These are phyloP conservation scores for Anastatica hierochuntica DNA, from an alignment of 345 rosid species.

Conservation along the genomic window DNA sequence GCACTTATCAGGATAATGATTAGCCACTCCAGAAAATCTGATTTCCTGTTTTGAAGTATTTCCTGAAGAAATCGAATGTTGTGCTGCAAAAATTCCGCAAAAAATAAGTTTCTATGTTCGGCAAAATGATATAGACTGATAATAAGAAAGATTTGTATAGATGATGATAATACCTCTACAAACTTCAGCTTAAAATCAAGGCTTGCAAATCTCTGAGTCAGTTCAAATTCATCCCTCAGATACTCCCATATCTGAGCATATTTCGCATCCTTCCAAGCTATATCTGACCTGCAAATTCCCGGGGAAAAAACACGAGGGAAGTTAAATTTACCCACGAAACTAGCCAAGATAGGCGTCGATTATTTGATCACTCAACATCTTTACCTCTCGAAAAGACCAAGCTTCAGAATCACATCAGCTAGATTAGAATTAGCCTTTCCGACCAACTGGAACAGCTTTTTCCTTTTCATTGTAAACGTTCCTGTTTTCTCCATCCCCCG, in stretches of 20 bases:
- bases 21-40: conserved; percentile 93
- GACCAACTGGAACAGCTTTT: conserved; percentile 89
- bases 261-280: conserved; percentile 97
- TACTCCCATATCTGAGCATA: conserved; percentile 89
- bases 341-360: too few relatives aligned
- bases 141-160: conserved; percentile 1
- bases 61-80: conserved; percentile 89
- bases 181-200: conserved; percentile 89
- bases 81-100: conserved; percentile 48
- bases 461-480: conserved; percentile 88
- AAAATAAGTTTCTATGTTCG: not conserved
- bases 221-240: conserved; percentile 86
- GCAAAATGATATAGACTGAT: not conserved
- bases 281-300: conserved; percentile 62
- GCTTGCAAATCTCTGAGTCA: conserved; percentile 83
- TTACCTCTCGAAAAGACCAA: conserved; percentile 97
- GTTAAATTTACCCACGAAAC: not conserved
- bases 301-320: too few relatives aligned
- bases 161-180: conserved; percentile 60
- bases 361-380: not conserved
- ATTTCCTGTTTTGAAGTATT: conserved; percentile 90
- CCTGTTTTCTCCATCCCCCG: conserved; percentile 94
- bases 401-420: conserved; percentile 92
- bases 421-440: conserved; percentile 93
- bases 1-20: conserved; percentile 73